A percentile compares a stretch with the other conserved stretches of the same genome.
Evolutionary conservation across 352 stramenopile species (phyloP).

Genomic region (Elongisporangium prolatum): DNA sequence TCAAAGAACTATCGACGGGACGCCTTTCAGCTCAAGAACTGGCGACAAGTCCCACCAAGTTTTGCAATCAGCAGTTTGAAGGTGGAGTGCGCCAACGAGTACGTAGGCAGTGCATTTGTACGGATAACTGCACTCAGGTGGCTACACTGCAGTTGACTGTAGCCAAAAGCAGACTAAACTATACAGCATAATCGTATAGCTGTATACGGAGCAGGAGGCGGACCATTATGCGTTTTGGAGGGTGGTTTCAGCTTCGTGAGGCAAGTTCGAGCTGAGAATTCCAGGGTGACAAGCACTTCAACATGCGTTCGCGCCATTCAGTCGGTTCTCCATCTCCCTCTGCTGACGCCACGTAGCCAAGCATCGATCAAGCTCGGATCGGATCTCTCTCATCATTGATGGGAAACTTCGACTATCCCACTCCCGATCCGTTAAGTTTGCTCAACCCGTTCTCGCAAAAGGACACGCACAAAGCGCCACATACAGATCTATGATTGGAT

Average conservation of each 20-base stretch:
- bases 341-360: not conserved
- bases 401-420: not conserved
- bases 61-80: not conserved
- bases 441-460: not conserved
- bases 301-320: not conserved
- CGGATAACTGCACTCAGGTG: not conserved
- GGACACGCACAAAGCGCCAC: not conserved
- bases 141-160: not conserved
- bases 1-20: not conserved
- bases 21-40: not conserved
- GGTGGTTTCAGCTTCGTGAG: not conserved
- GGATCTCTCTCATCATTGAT: not conserved
- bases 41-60: not conserved
- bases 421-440: not conserved
- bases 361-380: not conserved
- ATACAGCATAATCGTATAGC: not conserved
- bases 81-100: not conserved
- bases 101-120: not conserved
- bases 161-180: not conserved
- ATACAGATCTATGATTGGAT: not conserved
- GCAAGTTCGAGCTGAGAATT: not conserved
- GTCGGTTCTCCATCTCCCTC: not conserved
- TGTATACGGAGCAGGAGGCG: not conserved
- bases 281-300: not conserved
- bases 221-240: not conserved